phyloP scores from a whole-genome alignment of 805 yeast genomes.

The Pichia nakasei region DNA sequence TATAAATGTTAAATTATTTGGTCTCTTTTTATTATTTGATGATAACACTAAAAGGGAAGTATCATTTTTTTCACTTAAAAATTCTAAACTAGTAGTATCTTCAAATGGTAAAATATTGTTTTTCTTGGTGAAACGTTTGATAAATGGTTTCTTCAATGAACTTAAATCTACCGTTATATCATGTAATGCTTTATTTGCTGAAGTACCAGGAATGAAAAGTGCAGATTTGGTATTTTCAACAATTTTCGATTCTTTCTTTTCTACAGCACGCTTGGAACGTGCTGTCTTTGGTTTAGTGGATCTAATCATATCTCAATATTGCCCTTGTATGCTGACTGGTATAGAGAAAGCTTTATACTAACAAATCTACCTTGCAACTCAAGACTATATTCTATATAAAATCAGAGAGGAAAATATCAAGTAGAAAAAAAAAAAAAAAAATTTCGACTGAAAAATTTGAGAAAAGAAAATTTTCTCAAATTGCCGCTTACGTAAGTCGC shows the following conservation, averaged over 20 bases:
- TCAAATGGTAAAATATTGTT: slow-evolving; percentile 91
- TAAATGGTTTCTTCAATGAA: slow-evolving; percentile 85
- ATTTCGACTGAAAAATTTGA: no score
- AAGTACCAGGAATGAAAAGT: slow-evolving; percentile 82
- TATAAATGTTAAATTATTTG: slow-evolving; percentile 78
- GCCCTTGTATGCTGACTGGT: no score
- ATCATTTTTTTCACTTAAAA: slow-evolving; percentile 93
- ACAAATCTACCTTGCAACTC: no score
- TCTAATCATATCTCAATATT: slow-evolving; percentile 37
- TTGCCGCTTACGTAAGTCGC: no score
- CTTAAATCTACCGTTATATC: slow-evolving; percentile 84
- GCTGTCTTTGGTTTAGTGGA: slow-evolving; percentile 83
- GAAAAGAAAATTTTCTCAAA: no score
- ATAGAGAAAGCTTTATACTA: no score
- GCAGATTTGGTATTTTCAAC: slow-evolving; percentile 88
- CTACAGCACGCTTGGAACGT: slow-evolving; percentile 89
- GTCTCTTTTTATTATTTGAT: slow-evolving; percentile 82
- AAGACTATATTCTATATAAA: no score
- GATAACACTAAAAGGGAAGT: slow-evolving; percentile 73
- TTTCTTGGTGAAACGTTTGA: slow-evolving; percentile 79
- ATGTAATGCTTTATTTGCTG: slow-evolving; percentile 69
- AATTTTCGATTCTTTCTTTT: slow-evolving; percentile 77
- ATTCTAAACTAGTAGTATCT: slow-evolving; percentile 76
- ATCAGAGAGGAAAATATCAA: no score
- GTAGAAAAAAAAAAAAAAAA: no score